A percentile compares a stretch with the other conserved stretches of the same genome.
Conservation (phyloP, 495 filamentous ascomycete species). For the Zalerion maritima region DNA sequence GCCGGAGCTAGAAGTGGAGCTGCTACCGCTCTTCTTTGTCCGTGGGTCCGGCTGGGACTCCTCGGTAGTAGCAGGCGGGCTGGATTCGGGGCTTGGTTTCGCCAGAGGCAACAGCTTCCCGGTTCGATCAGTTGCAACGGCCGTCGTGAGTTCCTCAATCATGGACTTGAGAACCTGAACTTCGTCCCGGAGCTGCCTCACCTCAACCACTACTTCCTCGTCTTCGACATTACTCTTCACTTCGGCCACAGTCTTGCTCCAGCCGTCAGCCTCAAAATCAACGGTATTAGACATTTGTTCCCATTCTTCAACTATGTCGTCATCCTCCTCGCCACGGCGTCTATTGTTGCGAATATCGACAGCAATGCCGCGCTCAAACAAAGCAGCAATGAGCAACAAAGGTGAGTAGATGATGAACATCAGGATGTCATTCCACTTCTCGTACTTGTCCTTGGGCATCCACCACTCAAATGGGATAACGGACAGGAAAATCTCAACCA, state of each 20-base stretch:
- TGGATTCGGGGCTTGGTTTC: too few relatives aligned
- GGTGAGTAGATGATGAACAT: slow-evolving; percentile 84
- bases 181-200: slow-evolving; percentile 53
- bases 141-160: slow-evolving; percentile 30
- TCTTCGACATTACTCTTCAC: slow-evolving; percentile 64
- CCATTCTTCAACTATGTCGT: slow-evolving; percentile 84
- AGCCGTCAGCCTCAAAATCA: slow-evolving; percentile 67
- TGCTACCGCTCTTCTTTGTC: too few relatives aligned
- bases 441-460: slow-evolving; percentile 54
- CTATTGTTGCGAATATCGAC: slow-evolving; percentile 55
- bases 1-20: too few relatives aligned
- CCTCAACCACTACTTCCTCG: slow-evolving; percentile 52
- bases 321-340: slow-evolving; percentile 70
- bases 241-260: slow-evolving; percentile 59
- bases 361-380: slow-evolving; percentile 57
- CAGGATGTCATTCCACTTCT: slow-evolving; percentile 66
- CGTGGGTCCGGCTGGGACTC: too few relatives aligned
- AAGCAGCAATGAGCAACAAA: slow-evolving; percentile 64
- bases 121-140: too few relatives aligned
- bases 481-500: slow-evolving; percentile 72
- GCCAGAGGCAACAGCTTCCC: too few relatives aligned
- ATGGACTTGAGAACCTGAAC: slow-evolving; percentile 50
- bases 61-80: too few relatives aligned
- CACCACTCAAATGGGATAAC: slow-evolving; percentile 91
- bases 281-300: slow-evolving; percentile 60